Evolutionary conservation across 345 rosid species (phyloP), one percentile per base, ranked within the genome.

Genomic region (Litchi chinensis): DNA sequence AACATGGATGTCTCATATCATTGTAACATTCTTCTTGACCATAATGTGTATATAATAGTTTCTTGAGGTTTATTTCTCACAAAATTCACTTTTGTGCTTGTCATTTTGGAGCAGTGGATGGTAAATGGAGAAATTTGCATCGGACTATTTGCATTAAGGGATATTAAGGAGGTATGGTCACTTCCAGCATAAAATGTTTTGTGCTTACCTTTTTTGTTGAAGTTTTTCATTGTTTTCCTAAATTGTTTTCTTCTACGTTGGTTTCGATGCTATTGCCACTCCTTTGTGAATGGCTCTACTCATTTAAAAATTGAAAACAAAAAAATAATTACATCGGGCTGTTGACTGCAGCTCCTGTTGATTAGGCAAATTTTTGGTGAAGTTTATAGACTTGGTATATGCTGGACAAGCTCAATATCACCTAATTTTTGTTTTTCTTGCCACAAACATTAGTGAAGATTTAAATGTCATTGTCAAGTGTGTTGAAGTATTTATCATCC

Each of bases 71-170:
- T 79, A 22, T 37, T 77, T 70, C 63, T 65, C 19, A 73, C 7
- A 65, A 69, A 40, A 6, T 52, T 68, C 21, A 15, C 57, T 65
- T 52, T 71, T 72, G 8, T 77, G 43, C 41, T 32, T 69, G 13
- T 70, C 64, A 62, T 78, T 79, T 63, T 21, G 76, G 82, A 67
- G 80, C 97, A 95, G 99, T 96, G 99, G 99, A 91, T 96, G 92
- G 98, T 96, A 80, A 94, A 96, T 83, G 99, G 99, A 81, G 99
- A 96, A 88, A 94, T 96, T 80, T 96, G 98, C 71, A 93, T 96
- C 64, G 99, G 99, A 73, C 82, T 96, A 75, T 96, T 96, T 89
- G 94, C 99, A 28, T 72, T 94, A 79, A 87, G 92, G 87, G 94
- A 92, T 82, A 93, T 96, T 71, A 91, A 87, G 82, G 86, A 91